phyloP scores from a whole-genome alignment of 2,329 filamentous ascomycete genomes.

The Colletotrichum sp. region DNA sequence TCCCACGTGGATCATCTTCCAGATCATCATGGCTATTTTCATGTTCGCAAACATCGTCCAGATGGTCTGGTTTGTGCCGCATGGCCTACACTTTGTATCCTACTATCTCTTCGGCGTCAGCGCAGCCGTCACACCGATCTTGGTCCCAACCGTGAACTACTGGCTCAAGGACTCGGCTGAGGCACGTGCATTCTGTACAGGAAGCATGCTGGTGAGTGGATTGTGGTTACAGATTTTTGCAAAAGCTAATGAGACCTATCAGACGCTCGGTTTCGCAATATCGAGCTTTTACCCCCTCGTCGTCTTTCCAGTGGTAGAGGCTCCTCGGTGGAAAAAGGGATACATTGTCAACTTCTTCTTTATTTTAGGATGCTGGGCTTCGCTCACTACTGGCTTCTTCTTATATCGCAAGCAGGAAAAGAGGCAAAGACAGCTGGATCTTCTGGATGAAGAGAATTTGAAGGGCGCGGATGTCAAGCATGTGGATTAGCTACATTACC shows the following conservation, averaged over 20 bases:
- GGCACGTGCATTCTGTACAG: conserved; percentile 24
- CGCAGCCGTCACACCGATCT: conserved; percentile 26
- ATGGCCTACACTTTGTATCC: conserved; percentile 20
- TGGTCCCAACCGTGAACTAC: conserved; percentile 26
- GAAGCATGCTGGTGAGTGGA: conserved; percentile 22
- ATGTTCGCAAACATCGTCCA: conserved; percentile 23
- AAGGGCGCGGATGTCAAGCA: conserved; percentile 7
- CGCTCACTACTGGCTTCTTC: conserved; percentile 12
- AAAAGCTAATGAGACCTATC: not conserved
- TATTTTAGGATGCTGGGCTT: conserved; percentile 15
- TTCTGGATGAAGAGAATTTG: conserved; percentile 4
- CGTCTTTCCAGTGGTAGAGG: conserved; percentile 23
- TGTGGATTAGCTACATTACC: not conserved
- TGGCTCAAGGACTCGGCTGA: conserved; percentile 27
- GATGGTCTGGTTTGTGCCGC: conserved; percentile 23
- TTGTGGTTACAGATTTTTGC: too few relatives aligned
- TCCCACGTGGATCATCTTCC: conserved; percentile 33
- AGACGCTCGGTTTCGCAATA: conserved; percentile 24
- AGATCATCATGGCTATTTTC: conserved; percentile 23
- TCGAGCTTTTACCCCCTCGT: conserved; percentile 23
- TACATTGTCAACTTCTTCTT: conserved; percentile 26
- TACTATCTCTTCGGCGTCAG: conserved; percentile 27
- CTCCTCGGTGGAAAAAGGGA: conserved; percentile 24
- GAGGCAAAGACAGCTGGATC: not conserved
- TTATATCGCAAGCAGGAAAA: conserved; percentile 13